Evolutionary conservation across 768 basidiomycete genomes (phyloP).

Genomic region (Leccinum imitatum): DNA sequence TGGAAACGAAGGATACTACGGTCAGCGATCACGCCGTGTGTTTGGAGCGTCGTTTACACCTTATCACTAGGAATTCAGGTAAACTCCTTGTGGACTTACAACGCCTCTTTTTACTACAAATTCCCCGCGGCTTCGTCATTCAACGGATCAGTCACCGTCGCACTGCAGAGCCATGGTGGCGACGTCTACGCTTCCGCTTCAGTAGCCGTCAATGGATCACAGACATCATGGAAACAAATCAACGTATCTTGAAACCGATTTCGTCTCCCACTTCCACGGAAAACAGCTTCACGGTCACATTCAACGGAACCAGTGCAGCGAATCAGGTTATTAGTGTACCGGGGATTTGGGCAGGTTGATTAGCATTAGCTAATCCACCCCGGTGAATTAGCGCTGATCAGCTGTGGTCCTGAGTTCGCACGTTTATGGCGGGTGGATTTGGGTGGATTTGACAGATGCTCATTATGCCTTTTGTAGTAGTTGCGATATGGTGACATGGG

Average conservation of each 20-base stretch:
- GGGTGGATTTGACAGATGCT: too few species aligned
- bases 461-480: too few species aligned
- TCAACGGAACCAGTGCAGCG: slow-evolving; percentile 40
- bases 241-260: slow-evolving; percentile 42
- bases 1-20: slow-evolving; percentile 56
- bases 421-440: too few species aligned
- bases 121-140: slow-evolving; percentile 45
- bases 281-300: slow-evolving; percentile 53
- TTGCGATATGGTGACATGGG: too few species aligned
- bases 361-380: too few species aligned
- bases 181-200: slow-evolving; percentile 40
- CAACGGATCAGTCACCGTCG: slow-evolving; percentile 40
- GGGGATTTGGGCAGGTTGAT: too few species aligned
- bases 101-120: slow-evolving; percentile 57
- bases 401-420: too few species aligned
- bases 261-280: slow-evolving; percentile 38
- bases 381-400: too few species aligned
- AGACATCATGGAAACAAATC: slow-evolving; percentile 51
- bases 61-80: slow-evolving; percentile 50
- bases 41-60: too few species aligned
- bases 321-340: slow-evolving; percentile 38
- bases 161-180: slow-evolving; percentile 44
- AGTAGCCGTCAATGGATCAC: slow-evolving; percentile 38
- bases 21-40: slow-evolving; percentile 27
- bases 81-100: slow-evolving; percentile 49